Evolutionary conservation across 176 grass and related monocot genomes (phyloP), one percentile per base, ranked within the genome.

Genomic region (Cocos nucifera): DNA sequence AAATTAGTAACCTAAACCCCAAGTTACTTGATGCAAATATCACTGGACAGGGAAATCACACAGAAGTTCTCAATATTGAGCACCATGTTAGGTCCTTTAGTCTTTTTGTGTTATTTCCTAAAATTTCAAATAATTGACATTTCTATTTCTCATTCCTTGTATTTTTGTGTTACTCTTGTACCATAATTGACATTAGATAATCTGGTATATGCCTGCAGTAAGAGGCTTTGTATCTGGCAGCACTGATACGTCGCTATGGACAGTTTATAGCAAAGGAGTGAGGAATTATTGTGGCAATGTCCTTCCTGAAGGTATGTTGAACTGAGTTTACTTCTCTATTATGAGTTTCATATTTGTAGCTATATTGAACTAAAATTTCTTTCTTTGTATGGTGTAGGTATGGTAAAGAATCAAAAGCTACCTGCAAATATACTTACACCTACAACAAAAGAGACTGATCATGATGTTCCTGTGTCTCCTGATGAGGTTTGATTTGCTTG

Each of bases 221-320:
- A 78, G 93, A 76, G 84, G 87, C 64, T 97, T 78, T 88, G 78
- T 92, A 49, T 91, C 93, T 49, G 93, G 93, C 62, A 97, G 81
- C 69, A 97, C 93, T 19, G 93, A 92, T 75, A 97, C 93, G 67
- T 97, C 93, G 29, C 63, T 97, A 19, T 97, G 93, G 93, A 91
- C 81, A 6, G 87, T 92, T 58, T 92, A 97, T 88, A 81, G 55
- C 62, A 83, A 98, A 15, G 93, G 81, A 35, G 50, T 78, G 35
- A 98, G 84, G 70, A 91, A 91, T 49, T 98, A 98, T 62, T 98
- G 93, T 62, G 93, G 84, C 50, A 98, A 88, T 92, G 78, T 19
- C 62, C 85, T 92, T 83, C 73, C 75, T 69, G 70, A 92, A 54
- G 89, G 89, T 94, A 76, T 69, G 12, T 22, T 15, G 49, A 19